These are phyloP conservation scores for Henckelia pumila DNA, from an alignment of 257 asterid species.

Conservation along the genomic window DNA sequence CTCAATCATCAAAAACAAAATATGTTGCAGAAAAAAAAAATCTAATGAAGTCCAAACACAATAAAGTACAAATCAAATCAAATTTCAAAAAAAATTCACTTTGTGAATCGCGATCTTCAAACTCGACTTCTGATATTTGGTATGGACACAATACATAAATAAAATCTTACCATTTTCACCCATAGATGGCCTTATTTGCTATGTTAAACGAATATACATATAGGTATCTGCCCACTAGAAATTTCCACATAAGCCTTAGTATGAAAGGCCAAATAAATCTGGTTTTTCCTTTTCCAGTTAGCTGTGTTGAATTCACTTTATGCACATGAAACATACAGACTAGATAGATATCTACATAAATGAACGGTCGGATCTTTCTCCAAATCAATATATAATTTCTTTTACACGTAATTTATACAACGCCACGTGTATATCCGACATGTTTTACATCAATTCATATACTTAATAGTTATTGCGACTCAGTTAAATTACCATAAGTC, in stretches of 20 bases:
- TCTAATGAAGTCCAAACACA: neutral
- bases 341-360: neutral
- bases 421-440: neutral
- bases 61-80: too few species aligned
- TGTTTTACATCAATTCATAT: neutral
- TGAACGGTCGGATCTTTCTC: neutral
- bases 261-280: constrained; percentile 10
- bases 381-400: neutral
- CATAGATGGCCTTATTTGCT: neutral
- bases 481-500: neutral
- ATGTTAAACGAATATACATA: neutral
- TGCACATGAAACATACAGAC: constrained; percentile 20
- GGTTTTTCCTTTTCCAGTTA: neutral
- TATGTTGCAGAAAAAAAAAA: too few species aligned
- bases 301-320: constrained; percentile 14
- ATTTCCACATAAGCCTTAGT: neutral
- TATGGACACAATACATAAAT: neutral
- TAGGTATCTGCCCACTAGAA: neutral
- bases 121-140: neutral
- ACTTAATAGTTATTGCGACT: neutral
- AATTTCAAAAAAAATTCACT: neutral
- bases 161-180: neutral
- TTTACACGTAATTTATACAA: neutral
- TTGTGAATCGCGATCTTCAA: neutral
- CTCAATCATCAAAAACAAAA: neutral